phyloP scores from a whole-genome alignment of 2,329 filamentous ascomycete species.

The Penicillium olsonii region DNA sequence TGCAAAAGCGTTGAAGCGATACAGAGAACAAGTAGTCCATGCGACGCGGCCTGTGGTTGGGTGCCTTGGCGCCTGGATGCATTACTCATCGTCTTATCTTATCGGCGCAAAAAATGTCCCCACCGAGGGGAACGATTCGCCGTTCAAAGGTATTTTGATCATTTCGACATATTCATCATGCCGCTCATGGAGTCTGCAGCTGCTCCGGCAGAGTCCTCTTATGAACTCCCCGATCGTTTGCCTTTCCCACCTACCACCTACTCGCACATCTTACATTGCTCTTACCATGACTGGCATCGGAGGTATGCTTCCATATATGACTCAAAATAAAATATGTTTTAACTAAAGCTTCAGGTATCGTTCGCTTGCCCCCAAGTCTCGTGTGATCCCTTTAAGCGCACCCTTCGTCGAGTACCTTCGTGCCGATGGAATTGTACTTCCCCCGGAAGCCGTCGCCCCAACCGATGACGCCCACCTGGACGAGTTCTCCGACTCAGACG shows the following conservation, averaged over 20 bases:
- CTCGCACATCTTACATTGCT: conserved; percentile 89
- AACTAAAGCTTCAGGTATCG: conserved; percentile 62
- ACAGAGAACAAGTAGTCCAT: conserved; percentile 12
- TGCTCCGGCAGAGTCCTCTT: conserved; percentile 15
- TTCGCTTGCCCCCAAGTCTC: conserved; percentile 77
- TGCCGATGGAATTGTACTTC: conserved; percentile 88
- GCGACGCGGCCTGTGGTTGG: neutral
- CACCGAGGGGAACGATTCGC: conserved; percentile 13
- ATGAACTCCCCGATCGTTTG: conserved; percentile 41
- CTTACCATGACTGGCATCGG: conserved; percentile 89
- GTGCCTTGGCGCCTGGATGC: conserved; percentile 12
- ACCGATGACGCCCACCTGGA: conserved; percentile 52
- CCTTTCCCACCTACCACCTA: conserved; percentile 82
- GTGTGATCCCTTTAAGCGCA: conserved; percentile 73
- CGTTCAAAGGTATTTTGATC: neutral
- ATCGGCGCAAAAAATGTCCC: conserved; percentile 26
- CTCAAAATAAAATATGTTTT: neutral
- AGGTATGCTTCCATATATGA: conserved; percentile 50
- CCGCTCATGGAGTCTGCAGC: conserved; percentile 30
- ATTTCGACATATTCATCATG: conserved; percentile 22
- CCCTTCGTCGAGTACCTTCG: conserved; percentile 84
- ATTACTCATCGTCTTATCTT: conserved; percentile 19
- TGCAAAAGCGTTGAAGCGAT: conserved; percentile 1
- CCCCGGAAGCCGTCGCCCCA: conserved; percentile 41
- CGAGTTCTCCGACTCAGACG: conserved; percentile 54